phyloP scores from a whole-genome alignment of 2,329 filamentous ascomycete species.

The Clarireedia homoeocarpa region DNA sequence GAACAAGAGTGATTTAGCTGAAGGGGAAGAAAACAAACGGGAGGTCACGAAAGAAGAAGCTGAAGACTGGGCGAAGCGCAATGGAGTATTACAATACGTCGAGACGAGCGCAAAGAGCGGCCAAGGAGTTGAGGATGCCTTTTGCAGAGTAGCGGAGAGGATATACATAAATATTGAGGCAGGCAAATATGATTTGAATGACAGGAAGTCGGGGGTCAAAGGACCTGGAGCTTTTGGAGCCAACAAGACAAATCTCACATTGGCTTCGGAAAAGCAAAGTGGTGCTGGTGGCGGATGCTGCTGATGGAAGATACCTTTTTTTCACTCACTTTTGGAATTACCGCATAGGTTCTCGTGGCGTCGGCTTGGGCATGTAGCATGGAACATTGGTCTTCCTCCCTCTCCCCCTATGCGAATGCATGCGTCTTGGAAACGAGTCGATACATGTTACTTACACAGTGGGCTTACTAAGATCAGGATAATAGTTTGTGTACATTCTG shows the following conservation, averaged over 20 bases:
- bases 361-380: neutral
- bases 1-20: slow-evolving; percentile 82
- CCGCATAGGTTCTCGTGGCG: no score
- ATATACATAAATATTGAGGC: slow-evolving; percentile 97
- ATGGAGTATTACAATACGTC: slow-evolving; percentile 86
- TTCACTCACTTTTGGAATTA: no score
- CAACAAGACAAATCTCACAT: slow-evolving; percentile 36
- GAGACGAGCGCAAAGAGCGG: slow-evolving; percentile 96
- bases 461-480: neutral
- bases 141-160: slow-evolving; percentile 85
- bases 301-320: slow-evolving; percentile 2
- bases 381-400: no score
- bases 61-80: slow-evolving; percentile 77
- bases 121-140: slow-evolving; percentile 87
- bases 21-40: slow-evolving; percentile 51
- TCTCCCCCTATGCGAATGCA: no score
- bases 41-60: slow-evolving; percentile 80
- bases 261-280: slow-evolving; percentile 27
- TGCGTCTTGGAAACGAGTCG: no score
- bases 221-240: slow-evolving; percentile 46
- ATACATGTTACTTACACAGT: no score
- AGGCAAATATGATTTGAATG: slow-evolving; percentile 83
- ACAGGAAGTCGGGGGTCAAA: slow-evolving; percentile 87
- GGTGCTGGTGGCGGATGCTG: slow-evolving; percentile 25
- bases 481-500: slow-evolving; percentile 1